phyloP scores from a whole-genome alignment of 225 moss, liverwort and hornwort species.

The Physcomitrium patens region DNA sequence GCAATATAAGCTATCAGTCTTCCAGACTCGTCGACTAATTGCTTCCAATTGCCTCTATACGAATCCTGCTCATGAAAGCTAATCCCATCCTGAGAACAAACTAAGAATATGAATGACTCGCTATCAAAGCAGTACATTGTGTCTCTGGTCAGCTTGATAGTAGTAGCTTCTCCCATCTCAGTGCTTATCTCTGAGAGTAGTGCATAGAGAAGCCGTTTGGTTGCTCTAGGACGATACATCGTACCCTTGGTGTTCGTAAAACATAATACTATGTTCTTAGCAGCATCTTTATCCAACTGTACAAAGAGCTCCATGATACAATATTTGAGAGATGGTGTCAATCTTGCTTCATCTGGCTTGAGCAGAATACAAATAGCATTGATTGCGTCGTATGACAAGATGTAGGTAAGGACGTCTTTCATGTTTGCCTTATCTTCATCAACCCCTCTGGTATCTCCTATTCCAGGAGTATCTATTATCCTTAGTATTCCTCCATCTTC shows the following conservation, averaged over 20 bases:
- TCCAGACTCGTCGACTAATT: too few species aligned
- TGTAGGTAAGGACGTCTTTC: conserved; percentile 20
- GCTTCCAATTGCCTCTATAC: too few species aligned
- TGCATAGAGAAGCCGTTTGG: background rate
- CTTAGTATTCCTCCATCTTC: background rate
- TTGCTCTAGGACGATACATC: background rate
- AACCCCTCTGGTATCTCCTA: conserved; percentile 39
- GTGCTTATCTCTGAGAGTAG: background rate
- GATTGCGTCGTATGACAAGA: conserved; percentile 6
- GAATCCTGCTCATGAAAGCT: too few species aligned
- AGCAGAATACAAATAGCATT: conserved; percentile 31
- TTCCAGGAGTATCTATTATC: conserved; percentile 43
- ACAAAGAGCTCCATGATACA: conserved; percentile 26
- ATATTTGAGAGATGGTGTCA: conserved; percentile 29
- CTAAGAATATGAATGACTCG: conserved; percentile 19
- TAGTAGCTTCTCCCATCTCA: too few species aligned
- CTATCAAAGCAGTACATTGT: conserved; percentile 31
- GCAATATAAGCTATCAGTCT: too few species aligned
- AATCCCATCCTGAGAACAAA: too few species aligned
- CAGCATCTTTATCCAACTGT: conserved; percentile 23
- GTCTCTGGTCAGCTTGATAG: background rate
- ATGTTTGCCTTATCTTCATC: conserved; percentile 32
- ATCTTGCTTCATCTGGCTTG: conserved; percentile 35
- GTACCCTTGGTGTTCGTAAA: conserved; percentile 17
- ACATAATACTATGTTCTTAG: conserved; percentile 13